These are phyloP conservation scores for Fusarium concolor DNA, from an alignment of 2,329 filamentous ascomycete genomes.

Conservation along the genomic window DNA sequence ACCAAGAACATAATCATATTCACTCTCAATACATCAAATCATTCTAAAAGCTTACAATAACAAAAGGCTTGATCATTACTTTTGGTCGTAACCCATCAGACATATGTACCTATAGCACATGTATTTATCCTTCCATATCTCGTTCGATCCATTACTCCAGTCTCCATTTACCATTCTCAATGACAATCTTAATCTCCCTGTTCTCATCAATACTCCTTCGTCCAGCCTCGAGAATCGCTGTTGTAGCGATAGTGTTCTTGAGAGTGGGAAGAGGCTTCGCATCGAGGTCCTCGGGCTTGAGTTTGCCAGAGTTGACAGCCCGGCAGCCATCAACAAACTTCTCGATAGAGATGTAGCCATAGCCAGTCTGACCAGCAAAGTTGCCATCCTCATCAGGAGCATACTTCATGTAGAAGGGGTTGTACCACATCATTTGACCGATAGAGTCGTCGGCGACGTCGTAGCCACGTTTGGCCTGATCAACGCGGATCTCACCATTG, in stretches of 20 bases:
- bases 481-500: conserved; percentile 86
- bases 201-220: conserved; percentile 86
- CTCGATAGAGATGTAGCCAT: conserved; percentile 94
- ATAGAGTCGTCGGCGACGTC: conserved; percentile 87
- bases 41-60: background rate
- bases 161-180: conserved; percentile 74
- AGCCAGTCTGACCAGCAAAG: conserved; percentile 90
- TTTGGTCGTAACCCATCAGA: conserved; percentile 30
- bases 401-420: conserved; percentile 96
- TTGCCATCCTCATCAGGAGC: conserved; percentile 95
- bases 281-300: conserved; percentile 81
- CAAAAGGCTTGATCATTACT: conserved; percentile 30
- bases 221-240: conserved; percentile 90
- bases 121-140: conserved; percentile 14
- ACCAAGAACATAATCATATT: conserved; percentile 1
- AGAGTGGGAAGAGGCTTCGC: conserved; percentile 84
- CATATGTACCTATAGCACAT: conserved; percentile 11
- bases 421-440: conserved; percentile 83
- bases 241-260: conserved; percentile 89
- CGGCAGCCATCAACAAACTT: conserved; percentile 93
- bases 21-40: background rate
- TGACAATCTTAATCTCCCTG: conserved; percentile 79
- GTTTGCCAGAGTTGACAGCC: conserved; percentile 78
- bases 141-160: conserved; percentile 58
- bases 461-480: conserved; percentile 95